These are phyloP conservation scores for Lactarius evosmus DNA, from an alignment of 768 basidiomycete species.

Conservation along the genomic window DNA sequence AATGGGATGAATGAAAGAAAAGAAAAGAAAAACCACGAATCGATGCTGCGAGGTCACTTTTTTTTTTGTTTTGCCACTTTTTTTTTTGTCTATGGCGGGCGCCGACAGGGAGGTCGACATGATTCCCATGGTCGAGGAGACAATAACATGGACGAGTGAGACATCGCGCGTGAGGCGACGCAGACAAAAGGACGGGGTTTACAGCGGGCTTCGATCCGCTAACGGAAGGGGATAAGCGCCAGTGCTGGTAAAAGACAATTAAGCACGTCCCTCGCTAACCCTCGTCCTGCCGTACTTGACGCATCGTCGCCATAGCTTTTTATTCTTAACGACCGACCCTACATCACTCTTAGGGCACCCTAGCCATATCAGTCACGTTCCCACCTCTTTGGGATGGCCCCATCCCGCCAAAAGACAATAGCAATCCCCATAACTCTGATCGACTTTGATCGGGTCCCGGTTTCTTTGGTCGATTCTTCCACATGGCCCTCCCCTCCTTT, in stretches of 20 bases:
- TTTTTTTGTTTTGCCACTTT: conserved; percentile 1
- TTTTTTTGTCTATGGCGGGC: conserved; percentile 20
- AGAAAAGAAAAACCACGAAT: neutral
- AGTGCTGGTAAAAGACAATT: conserved; percentile 19
- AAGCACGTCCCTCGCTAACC: neutral
- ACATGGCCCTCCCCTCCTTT: neutral
- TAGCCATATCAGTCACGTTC: neutral
- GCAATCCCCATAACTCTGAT: neutral
- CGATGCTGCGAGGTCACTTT: conserved; percentile 8
- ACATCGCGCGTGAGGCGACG: conserved; percentile 18
- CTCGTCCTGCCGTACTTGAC: neutral
- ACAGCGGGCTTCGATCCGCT: conserved; percentile 16
- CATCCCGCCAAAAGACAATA: conserved; percentile 6
- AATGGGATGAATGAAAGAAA: neutral
- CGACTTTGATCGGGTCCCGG: neutral
- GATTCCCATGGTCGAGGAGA: conserved; percentile 11
- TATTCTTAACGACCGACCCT: neutral
- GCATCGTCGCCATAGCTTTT: neutral
- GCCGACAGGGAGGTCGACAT: conserved; percentile 1
- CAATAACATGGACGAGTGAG: conserved; percentile 22
- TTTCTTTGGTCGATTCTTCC: neutral
- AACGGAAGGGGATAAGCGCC: conserved; percentile 13
- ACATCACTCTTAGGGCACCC: too few relatives aligned
- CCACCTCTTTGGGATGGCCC: neutral
- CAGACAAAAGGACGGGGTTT: conserved; percentile 27